These are phyloP conservation scores for Rhizopus microsporus DNA, from an alignment of 371 early-diverging fungal genomes.

Conservation along the genomic window DNA sequence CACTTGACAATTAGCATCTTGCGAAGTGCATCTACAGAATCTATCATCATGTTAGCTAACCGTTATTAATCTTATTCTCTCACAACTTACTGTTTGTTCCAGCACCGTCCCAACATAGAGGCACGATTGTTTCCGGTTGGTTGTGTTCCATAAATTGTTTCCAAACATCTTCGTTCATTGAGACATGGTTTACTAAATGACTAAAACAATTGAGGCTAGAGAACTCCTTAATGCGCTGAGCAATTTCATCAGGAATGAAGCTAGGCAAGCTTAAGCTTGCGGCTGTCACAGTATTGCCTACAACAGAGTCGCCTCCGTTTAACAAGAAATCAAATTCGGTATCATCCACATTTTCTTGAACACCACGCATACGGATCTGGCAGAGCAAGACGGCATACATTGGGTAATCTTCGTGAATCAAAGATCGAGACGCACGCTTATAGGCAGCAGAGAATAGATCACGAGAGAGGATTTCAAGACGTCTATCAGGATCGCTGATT, in stretches of 20 bases:
- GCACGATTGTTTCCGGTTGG: conserved; percentile 66
- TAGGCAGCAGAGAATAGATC: conserved; percentile 88
- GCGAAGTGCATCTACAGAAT: conserved; percentile 57
- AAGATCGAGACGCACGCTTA: conserved; percentile 78
- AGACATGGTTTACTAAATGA: conserved; percentile 56
- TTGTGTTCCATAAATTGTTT: conserved; percentile 52
- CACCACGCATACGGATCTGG: conserved; percentile 79
- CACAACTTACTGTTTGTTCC: conserved; percentile 51
- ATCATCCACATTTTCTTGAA: conserved; percentile 65
- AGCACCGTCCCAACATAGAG: conserved; percentile 62
- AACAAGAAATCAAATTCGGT: conserved; percentile 74
- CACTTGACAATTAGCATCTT: conserved; percentile 82
- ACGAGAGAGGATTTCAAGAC: conserved; percentile 75
- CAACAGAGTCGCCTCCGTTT: conserved; percentile 54
- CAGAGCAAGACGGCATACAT: conserved; percentile 86
- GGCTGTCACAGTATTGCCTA: conserved; percentile 46
- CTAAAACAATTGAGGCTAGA: conserved; percentile 58
- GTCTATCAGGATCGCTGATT: conserved; percentile 70
- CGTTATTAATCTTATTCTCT: not conserved
- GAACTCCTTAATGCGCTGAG: conserved; percentile 56
- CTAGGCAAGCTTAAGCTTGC: conserved; percentile 42
- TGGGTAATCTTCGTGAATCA: conserved; percentile 92
- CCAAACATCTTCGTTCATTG: conserved; percentile 58
- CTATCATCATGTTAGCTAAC: conserved; percentile 10
- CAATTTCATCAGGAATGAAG: conserved; percentile 68